These are phyloP conservation scores for Trypanosoma avium DNA, from an alignment of 208 protist species.

Conservation along the genomic window DNA sequence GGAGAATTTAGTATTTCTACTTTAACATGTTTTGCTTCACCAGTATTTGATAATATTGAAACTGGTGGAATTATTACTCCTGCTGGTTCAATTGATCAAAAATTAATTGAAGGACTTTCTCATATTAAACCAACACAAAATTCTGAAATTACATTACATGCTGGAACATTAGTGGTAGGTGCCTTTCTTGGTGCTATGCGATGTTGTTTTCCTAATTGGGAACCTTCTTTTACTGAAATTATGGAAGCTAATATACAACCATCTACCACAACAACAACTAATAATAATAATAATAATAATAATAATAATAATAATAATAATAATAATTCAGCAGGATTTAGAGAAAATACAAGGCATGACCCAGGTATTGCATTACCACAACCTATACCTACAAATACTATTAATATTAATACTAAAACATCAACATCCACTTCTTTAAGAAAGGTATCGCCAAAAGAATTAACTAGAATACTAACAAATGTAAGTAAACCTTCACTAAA, in stretches of 20 bases:
- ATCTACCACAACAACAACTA: neutral
- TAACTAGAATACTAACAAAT: no score
- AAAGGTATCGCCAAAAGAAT: no score
- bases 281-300: neutral
- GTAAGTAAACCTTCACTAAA: no score
- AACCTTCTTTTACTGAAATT: neutral
- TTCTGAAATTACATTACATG: conserved; percentile 38
- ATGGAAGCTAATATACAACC: neutral
- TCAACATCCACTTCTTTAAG: no score
- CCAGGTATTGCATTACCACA: no score
- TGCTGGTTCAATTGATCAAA: neutral
- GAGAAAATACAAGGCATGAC: no score
- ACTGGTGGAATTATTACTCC: neutral
- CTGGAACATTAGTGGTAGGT: conserved; percentile 55
- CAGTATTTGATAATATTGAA: neutral
- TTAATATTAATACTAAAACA: no score
- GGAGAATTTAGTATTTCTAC: neutral
- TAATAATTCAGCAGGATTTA: neutral
- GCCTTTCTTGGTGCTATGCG: conserved; percentile 68
- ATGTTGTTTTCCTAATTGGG: conserved; percentile 13
- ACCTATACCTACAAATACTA: no score
- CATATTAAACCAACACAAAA: conserved; percentile 20
- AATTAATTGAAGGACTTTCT: conserved; percentile 12
- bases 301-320: neutral
- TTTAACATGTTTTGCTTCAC: neutral